A percentile compares a stretch with the other conserved stretches of the same genome.
phyloP scores from a whole-genome alignment of 2,329 filamentous ascomycete genomes.

The Juglanconis sp. region DNA sequence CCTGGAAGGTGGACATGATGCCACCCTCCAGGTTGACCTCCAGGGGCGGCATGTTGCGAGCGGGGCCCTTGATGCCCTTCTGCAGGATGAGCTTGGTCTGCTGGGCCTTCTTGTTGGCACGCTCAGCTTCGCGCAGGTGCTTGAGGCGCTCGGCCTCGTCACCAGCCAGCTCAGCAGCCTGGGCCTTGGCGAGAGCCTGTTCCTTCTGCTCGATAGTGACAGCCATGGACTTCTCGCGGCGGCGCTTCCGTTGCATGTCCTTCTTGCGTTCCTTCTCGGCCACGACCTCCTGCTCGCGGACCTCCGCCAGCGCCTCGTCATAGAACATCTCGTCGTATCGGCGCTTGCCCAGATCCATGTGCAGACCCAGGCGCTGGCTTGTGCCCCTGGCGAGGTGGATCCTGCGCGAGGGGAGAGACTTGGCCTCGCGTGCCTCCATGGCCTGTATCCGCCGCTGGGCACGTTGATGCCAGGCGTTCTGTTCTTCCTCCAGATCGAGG shows the following conservation, averaged over 20 bases:
- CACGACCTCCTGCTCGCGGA: conserved; percentile 83
- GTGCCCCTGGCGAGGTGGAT: conserved; percentile 56
- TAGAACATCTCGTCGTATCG: conserved; percentile 77
- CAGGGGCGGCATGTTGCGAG: conserved; percentile 62
- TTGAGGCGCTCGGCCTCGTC: conserved; percentile 81
- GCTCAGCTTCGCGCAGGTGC: conserved; percentile 80
- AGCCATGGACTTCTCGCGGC: conserved; percentile 92
- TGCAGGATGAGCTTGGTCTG: conserved; percentile 85
- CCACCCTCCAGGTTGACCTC: conserved; percentile 82
- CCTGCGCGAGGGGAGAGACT: conserved; percentile 61
- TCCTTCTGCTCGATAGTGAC: conserved; percentile 90
- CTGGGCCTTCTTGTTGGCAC: conserved; percentile 87
- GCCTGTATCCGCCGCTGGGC: conserved; percentile 67
- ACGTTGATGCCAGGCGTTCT: conserved; percentile 50
- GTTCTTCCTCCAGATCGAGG: conserved; percentile 42
- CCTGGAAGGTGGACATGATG: conserved; percentile 79
- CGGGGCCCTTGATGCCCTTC: conserved; percentile 78
- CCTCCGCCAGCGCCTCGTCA: conserved; percentile 76
- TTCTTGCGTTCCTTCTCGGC: conserved; percentile 99
- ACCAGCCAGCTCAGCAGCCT: conserved; percentile 55
- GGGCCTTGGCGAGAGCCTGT: conserved; percentile 72
- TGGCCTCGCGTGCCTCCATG: conserved; percentile 59
- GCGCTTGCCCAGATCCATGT: conserved; percentile 68
- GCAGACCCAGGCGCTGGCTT: conserved; percentile 62
- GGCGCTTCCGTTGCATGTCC: conserved; percentile 96